A percentile compares a stretch with the other conserved stretches of the same genome.
phyloP scores from a whole-genome alignment of 768 basidiomycete species.

The Suillus cothurnatus region DNA sequence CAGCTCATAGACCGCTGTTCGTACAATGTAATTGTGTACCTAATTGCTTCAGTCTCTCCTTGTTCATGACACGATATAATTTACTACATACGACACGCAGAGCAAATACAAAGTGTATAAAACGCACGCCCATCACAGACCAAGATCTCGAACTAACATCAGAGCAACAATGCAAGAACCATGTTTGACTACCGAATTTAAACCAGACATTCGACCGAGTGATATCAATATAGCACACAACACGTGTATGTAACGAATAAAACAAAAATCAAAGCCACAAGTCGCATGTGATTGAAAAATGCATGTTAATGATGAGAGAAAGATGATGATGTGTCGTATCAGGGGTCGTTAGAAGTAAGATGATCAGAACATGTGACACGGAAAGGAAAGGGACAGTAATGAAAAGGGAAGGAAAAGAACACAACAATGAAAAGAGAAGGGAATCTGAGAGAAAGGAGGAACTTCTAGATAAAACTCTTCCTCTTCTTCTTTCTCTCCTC shows the following conservation, averaged over 20 bases:
- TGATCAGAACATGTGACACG: constrained; percentile 6
- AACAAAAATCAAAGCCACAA: neutral
- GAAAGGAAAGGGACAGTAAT: neutral
- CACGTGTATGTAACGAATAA: neutral
- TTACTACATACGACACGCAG: neutral
- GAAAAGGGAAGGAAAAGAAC: constrained; percentile 6
- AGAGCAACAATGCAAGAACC: neutral
- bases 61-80: neutral
- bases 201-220: neutral
- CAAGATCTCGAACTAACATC: neutral
- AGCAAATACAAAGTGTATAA: neutral
- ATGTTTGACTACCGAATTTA: neutral
- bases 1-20: neutral
- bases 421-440: constrained; percentile 9
- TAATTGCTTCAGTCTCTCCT: too few relatives aligned
- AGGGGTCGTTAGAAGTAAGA: neutral
- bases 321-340: neutral
- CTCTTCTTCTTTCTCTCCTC: constrained; percentile 55
- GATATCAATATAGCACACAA: neutral
- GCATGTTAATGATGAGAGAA: neutral
- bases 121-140: neutral
- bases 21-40: too few relatives aligned
- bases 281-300: constrained; percentile 1
- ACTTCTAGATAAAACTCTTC: constrained; percentile 52
- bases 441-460: constrained; percentile 2